Percentiles rank a stretch among this genome's conserved stretches.
These are phyloP conservation scores for Penicillium roqueforti DNA, from an alignment of 495 filamentous ascomycete species.

Conservation along the genomic window DNA sequence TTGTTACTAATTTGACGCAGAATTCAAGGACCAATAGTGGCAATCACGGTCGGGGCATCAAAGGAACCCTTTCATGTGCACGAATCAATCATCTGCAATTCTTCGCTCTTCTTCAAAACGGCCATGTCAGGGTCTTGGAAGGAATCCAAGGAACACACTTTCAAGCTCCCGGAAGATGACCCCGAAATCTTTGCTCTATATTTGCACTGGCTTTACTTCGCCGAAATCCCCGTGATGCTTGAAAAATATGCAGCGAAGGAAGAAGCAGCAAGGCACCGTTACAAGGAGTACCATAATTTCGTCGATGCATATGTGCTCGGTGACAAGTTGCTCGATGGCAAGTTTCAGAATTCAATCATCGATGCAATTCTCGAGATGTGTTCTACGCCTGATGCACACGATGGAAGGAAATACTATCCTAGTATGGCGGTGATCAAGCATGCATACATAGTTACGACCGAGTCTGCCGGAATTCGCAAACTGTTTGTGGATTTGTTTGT, in stretches of 20 bases:
- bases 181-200: background rate
- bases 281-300: background rate
- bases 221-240: background rate
- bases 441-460: background rate
- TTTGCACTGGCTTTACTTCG: background rate
- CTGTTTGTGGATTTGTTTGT: background rate
- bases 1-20: background rate
- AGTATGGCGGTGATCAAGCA: background rate
- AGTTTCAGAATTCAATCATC: background rate
- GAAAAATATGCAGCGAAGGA: background rate
- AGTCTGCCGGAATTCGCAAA: background rate
- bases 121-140: background rate
- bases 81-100: background rate
- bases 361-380: background rate
- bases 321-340: background rate
- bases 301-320: background rate
- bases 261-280: background rate
- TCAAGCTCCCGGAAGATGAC: background rate
- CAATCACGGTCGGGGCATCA: background rate
- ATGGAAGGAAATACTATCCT: too few relatives aligned
- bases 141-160: background rate
- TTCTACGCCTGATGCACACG: background rate
- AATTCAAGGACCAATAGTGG: background rate
- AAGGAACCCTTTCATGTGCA: background rate
- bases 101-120: background rate